Base-by-base conservation (phyloP, 2,329 filamentous ascomycete genomes). In the Colletotrichum limetticola region DNA sequence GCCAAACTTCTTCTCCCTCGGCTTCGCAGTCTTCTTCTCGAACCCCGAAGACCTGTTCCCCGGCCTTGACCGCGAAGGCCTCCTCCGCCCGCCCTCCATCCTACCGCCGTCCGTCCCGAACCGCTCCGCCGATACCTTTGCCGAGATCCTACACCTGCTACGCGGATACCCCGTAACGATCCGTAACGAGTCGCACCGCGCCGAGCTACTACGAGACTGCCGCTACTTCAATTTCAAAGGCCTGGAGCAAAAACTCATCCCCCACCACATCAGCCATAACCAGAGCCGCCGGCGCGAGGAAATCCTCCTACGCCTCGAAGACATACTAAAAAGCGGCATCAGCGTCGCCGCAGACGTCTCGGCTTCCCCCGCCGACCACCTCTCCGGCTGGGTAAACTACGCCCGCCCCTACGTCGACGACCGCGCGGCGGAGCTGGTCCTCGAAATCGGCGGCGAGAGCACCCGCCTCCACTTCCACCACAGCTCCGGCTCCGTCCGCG, bases 1-100 rank as follows among this genome's bases (percentile, higher is more conserved):
- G n/a, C 95, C 95, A 14, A 98, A 98, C 82, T 98, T 95, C 87
- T 98, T 98, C 86, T 93, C 95, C 0, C 89, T 98, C 4, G 95
- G 95, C 72, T 98, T 97, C 79, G 93, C 92, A 49, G 90, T 94
- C 77, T 97, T 97, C 87, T 97, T 98, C 85, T 92, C 92, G 19
- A 91, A 91, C 2, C 94, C 94, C 0, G 87, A 90, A 16, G 93
- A 97, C 77, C 89, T 95, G 6, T 98, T 98, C 77, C 96, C 96
- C 0, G 96, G 95, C 1, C 89, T 98, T 1, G 91, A 95, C 71
- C 91, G 94, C 64, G 90, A 91, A 74, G 91, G 91, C 16, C 89
- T 98, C 24, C 90, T 98, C 55, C 92, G 96, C 0, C 96, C 96
- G 1, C 96, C 96, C 0, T 93, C 94, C 5, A 97, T 98, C 76